A percentile compares a stretch with the other conserved stretches of the same genome.
Conservation (phyloP, 139 green algal species). For the Coelastrella sp. region DNA sequence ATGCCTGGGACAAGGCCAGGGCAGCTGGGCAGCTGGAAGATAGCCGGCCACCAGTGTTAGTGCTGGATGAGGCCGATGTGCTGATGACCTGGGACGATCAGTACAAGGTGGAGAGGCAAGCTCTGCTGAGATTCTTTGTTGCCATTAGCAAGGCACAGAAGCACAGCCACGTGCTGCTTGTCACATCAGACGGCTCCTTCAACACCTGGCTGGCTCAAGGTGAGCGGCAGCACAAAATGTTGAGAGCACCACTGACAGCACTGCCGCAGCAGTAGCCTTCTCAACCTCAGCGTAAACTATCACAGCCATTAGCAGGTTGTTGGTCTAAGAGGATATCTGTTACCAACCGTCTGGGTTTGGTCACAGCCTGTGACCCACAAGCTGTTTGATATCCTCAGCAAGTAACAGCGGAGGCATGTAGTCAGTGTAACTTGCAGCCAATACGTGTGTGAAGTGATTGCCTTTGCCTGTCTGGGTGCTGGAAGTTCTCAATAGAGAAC, state of each 20-base stretch:
- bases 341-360: not conserved
- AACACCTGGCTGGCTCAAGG: not conserved
- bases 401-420: not conserved
- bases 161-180: not conserved
- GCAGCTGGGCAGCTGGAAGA: not conserved
- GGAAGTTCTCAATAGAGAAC: too few species aligned
- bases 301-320: not conserved
- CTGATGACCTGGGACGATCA: not conserved
- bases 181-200: not conserved
- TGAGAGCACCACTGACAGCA: not conserved
- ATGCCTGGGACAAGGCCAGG: slow-evolving; percentile 1
- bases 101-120: slow-evolving; percentile 15
- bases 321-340: not conserved
- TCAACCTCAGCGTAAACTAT: not conserved
- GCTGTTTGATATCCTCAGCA: not conserved
- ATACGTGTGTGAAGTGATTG: not conserved
- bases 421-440: not conserved
- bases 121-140: slow-evolving; percentile 13
- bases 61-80: slow-evolving; percentile 2
- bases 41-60: not conserved
- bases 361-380: not conserved
- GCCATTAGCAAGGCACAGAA: slow-evolving; percentile 4
- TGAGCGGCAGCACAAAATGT: not conserved
- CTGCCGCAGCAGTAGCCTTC: not conserved
- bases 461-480: too few species aligned